Evolutionary conservation across 1,284 basidiomycete species (phyloP), one percentile per base, ranked within the genome.

Genomic region (Apiotrichum veenhuisii): DNA sequence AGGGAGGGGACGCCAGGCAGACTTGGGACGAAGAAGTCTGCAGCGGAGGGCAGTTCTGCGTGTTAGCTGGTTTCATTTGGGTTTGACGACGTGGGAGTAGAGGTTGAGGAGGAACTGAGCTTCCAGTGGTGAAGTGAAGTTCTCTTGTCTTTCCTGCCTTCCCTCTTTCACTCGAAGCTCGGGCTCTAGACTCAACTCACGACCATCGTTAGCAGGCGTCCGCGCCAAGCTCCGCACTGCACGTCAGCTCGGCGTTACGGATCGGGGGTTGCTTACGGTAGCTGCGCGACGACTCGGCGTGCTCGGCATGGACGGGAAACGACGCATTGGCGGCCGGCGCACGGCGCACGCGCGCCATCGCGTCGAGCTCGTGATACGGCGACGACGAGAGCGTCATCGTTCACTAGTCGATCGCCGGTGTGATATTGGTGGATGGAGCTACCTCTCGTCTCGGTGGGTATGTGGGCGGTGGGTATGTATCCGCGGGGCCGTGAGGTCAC

Each of bases 21-120:
- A 23, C 78, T 82, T 4, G 82, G 82, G 18, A 94, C 89, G 69
- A 88, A 93, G 77, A 92, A 89, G 0, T 89, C 88, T 2, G 90
- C 85, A 15, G 91, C 89, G 10, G 89, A 65, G 11, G 68, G 70
- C 12, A 70, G 62, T 12, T 47, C 70, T 70, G 56, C 2, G 55
- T 55, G 27, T 46, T 41, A 45, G 36, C 17, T 10, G 14, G 42
- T 7, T 22, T 23, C 1, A 4, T 23, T 1, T 14, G 17, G 30
- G 7, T 30, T 30, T 12, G 30, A 30, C 7, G 30, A 7, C 30
- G 30, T n/a, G n/a, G n/a, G n/a, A n/a, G n/a, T n/a, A n/a, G n/a
- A n/a, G n/a, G n/a, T n/a, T n/a, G n/a, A n/a, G n/a, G n/a, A n/a
- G n/a, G n/a, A n/a, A n/a, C n/a, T n/a, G n/a, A n/a, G n/a, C n/a